These are phyloP conservation scores for Fusarium setosum DNA, from an alignment of 2,329 filamentous ascomycete genomes.

Conservation along the genomic window DNA sequence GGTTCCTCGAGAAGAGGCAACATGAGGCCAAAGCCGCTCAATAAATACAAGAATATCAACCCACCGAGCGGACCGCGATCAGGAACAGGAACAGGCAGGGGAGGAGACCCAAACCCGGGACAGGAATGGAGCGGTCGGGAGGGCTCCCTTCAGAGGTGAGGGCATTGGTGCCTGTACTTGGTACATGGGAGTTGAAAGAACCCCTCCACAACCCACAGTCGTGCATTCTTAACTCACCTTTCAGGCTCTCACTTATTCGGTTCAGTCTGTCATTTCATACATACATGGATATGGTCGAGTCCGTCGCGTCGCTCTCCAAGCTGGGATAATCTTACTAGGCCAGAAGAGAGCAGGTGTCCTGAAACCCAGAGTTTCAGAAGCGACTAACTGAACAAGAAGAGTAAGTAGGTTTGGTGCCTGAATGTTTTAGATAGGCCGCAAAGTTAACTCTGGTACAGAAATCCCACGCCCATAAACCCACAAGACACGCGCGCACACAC, in stretches of 20 bases:
- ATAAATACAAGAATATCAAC: neutral
- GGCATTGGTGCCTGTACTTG: no score
- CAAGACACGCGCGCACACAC: no score
- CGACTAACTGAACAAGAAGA: constrained; percentile 11
- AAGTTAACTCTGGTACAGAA: constrained; percentile 27
- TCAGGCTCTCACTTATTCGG: constrained; percentile 29
- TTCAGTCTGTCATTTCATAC: constrained; percentile 7
- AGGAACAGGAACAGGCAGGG: neutral
- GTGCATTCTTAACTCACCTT: constrained; percentile 36
- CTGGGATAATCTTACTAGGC: neutral
- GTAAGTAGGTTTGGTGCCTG: constrained; percentile 28
- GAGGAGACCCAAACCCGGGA: constrained; percentile 18
- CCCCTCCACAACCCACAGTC: constrained; percentile 30
- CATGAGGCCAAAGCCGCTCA: neutral
- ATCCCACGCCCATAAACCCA: constrained; percentile 28
- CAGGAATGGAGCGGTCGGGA: constrained; percentile 32
- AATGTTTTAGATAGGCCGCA: constrained; percentile 24
- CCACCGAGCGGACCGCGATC: neutral
- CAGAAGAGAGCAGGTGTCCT: constrained; percentile 17
- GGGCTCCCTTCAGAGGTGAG: constrained; percentile 26
- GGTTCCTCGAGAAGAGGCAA: neutral
- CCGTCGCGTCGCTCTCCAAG: neutral
- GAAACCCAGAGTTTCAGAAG: constrained; percentile 32
- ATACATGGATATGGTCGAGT: constrained; percentile 13
- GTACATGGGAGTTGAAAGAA: constrained; percentile 21